These are phyloP conservation scores for Babesia gibsoni DNA, from an alignment of 169 alveolate species.

Conservation along the genomic window DNA sequence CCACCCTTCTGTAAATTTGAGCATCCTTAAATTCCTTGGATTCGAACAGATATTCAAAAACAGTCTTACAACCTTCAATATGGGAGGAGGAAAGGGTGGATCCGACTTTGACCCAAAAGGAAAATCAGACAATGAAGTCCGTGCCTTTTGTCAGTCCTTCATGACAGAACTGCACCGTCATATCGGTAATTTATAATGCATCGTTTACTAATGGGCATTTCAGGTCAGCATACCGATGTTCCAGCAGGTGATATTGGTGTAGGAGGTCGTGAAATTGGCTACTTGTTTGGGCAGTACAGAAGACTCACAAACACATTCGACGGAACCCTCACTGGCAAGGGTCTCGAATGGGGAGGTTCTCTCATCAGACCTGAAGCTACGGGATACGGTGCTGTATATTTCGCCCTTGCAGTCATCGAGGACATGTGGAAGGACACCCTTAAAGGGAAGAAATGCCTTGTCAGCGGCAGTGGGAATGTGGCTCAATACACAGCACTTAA, in stretches of 20 bases:
- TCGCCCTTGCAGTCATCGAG: slow-evolving; percentile 69
- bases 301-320: slow-evolving; percentile 63
- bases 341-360: slow-evolving; percentile 82
- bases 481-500: slow-evolving; percentile 81
- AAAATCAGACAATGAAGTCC: slow-evolving; percentile 76
- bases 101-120: slow-evolving; percentile 87
- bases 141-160: slow-evolving; percentile 79
- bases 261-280: slow-evolving; percentile 84
- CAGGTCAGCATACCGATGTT: slow-evolving; percentile 80
- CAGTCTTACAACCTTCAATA: slow-evolving; percentile 74
- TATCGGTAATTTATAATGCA: slow-evolving; percentile 9
- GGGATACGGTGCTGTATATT: slow-evolving; percentile 83
- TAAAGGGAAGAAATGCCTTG: slow-evolving; percentile 69
- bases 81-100: slow-evolving; percentile 89
- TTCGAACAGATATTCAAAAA: slow-evolving; percentile 86
- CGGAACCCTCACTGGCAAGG: slow-evolving; percentile 85
- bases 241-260: slow-evolving; percentile 90
- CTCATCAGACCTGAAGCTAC: slow-evolving; percentile 84
- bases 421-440: slow-evolving; percentile 42
- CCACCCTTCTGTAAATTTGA: slow-evolving; percentile 80
- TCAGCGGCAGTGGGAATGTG: slow-evolving; percentile 86
- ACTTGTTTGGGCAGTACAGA: slow-evolving; percentile 82
- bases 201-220: not conserved
- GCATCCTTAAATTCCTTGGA: slow-evolving; percentile 81
- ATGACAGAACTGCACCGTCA: slow-evolving; percentile 77